phyloP scores from a whole-genome alignment of 2,329 filamentous ascomycete genomes.

The Trichoderma sp. region DNA sequence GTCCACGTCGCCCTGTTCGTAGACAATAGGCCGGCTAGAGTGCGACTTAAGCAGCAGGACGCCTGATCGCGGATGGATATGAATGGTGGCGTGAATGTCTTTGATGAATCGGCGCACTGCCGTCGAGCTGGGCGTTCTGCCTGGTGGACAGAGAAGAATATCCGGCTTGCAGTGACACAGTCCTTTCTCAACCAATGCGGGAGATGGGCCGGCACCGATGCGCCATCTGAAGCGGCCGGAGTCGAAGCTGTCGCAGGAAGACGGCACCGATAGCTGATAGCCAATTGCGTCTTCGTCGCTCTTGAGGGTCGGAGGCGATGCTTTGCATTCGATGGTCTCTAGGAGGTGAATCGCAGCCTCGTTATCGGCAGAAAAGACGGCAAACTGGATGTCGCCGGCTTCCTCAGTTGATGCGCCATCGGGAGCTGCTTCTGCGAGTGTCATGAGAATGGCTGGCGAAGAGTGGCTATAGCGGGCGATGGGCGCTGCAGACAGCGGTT shows the following conservation, averaged over 20 bases:
- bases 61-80: slow-evolving; percentile 13
- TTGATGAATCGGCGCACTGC: slow-evolving; percentile 15
- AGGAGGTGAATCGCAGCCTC: slow-evolving; percentile 7
- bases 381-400: not conserved
- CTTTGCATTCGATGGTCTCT: slow-evolving; percentile 3
- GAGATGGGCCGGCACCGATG: slow-evolving; percentile 4
- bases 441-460: not conserved
- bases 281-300: not conserved
- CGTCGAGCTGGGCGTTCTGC: not conserved
- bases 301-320: not conserved
- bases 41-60: not conserved
- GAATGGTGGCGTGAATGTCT: slow-evolving; percentile 13
- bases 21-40: slow-evolving; percentile 12
- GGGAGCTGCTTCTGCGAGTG: not conserved
- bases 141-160: slow-evolving; percentile 7
- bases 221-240: not conserved
- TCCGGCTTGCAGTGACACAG: slow-evolving; percentile 1
- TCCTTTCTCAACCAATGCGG: not conserved
- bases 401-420: not conserved
- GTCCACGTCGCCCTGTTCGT: slow-evolving; percentile 10
- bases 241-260: not conserved
- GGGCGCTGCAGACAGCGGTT: not conserved
- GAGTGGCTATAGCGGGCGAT: not conserved
- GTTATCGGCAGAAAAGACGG: slow-evolving; percentile 4
- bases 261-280: not conserved